A percentile compares a stretch with the other conserved stretches of the same genome.
Evolutionary conservation across 495 filamentous ascomycete genomes (phyloP).

Genomic region (Gamarada debralockiae): DNA sequence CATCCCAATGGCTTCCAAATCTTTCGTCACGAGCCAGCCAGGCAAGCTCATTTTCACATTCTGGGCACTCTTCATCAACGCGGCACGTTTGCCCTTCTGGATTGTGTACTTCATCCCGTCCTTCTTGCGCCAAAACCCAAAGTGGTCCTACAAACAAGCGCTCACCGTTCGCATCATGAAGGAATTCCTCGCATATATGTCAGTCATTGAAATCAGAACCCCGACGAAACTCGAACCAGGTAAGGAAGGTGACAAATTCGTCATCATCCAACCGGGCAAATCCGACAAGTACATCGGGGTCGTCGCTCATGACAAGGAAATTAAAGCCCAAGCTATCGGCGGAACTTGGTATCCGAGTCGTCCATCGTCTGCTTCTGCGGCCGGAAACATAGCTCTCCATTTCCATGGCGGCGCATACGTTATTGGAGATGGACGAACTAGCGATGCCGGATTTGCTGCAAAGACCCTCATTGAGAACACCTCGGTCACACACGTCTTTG

Average conservation of each 20-base stretch:
- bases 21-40: slow-evolving; percentile 25
- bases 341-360: slow-evolving; percentile 23
- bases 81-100: slow-evolving; percentile 30
- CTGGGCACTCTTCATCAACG: slow-evolving; percentile 20
- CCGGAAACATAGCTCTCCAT: slow-evolving; percentile 37
- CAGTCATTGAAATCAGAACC: slow-evolving; percentile 20
- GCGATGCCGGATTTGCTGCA: slow-evolving; percentile 34
- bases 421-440: slow-evolving; percentile 32
- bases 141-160: slow-evolving; percentile 32
- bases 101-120: slow-evolving; percentile 24
- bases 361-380: not conserved
- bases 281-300: slow-evolving; percentile 10
- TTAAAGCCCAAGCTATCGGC: slow-evolving; percentile 13
- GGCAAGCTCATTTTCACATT: slow-evolving; percentile 33
- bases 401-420: slow-evolving; percentile 50
- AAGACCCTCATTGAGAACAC: slow-evolving; percentile 22
- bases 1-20: not conserved
- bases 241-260: slow-evolving; percentile 28
- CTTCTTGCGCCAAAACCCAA: slow-evolving; percentile 25
- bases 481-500: slow-evolving; percentile 23
- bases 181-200: slow-evolving; percentile 21
- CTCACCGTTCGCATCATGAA: slow-evolving; percentile 24
- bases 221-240: slow-evolving; percentile 28
- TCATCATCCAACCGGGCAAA: slow-evolving; percentile 24
- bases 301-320: slow-evolving; percentile 10